phyloP scores from a whole-genome alignment of 306 rosid species.

The Fragaria iinumae region DNA sequence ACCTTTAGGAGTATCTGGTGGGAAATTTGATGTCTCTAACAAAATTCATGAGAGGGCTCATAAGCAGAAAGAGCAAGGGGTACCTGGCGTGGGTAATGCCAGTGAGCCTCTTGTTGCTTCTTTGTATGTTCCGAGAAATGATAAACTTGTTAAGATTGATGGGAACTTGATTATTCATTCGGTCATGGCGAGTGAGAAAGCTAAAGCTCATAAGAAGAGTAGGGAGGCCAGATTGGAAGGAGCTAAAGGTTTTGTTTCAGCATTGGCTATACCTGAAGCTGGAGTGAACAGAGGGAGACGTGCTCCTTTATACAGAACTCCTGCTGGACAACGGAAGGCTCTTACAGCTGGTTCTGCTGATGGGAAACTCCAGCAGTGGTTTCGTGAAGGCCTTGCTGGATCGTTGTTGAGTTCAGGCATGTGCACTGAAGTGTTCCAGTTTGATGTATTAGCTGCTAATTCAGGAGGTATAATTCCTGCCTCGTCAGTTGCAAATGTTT shows the following conservation, averaged over 20 bases:
- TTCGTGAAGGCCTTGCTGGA: constrained; percentile 97
- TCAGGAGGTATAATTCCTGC: constrained; percentile 91
- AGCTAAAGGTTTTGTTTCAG: constrained; percentile 52
- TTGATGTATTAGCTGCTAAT: constrained; percentile 63
- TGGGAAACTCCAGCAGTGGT: constrained; percentile 95
- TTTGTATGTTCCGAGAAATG: constrained; percentile 92
- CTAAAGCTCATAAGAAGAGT: constrained; percentile 53
- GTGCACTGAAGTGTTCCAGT: constrained; percentile 98
- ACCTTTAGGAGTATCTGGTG: constrained; percentile 37
- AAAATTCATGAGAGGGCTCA: constrained; percentile 37
- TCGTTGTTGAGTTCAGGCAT: constrained; percentile 94
- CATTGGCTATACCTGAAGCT: constrained; percentile 69
- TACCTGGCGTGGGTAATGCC: constrained; percentile 43
- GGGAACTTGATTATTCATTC: constrained; percentile 96
- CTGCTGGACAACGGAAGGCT: constrained; percentile 59
- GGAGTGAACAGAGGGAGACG: constrained; percentile 61
- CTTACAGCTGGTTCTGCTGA: constrained; percentile 61
- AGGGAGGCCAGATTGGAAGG: constrained; percentile 64
- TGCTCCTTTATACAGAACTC: constrained; percentile 47
- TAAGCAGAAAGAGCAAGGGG: constrained; percentile 28
- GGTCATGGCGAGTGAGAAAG: constrained; percentile 87
- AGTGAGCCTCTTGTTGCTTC: constrained; percentile 93
- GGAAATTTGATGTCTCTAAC: constrained; percentile 40
- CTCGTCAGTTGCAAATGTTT: constrained; percentile 53
- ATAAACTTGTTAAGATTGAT: constrained; percentile 88